Percentiles rank a stretch among this genome's conserved stretches.
Evolutionary conservation across 805 yeast genomes (phyloP).

Genomic region (Metschnikowia colocasiae): DNA sequence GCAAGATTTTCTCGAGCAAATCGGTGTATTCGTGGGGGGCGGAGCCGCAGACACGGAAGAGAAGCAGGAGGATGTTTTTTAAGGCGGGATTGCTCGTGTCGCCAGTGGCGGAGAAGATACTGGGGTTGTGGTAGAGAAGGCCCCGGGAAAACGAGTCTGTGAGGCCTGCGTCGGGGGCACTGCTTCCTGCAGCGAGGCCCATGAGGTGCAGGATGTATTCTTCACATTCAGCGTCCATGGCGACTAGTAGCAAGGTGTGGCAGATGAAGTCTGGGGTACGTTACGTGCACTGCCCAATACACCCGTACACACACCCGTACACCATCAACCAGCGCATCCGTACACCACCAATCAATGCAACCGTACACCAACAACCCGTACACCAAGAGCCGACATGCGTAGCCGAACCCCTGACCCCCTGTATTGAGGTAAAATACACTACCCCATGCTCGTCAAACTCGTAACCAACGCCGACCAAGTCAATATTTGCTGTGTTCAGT

Average conservation of each 20-base stretch:
- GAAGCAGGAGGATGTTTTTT: conserved; percentile 10
- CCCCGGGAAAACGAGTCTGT: conserved; percentile 7
- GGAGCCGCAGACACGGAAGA: conserved; percentile 4
- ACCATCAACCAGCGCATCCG: not conserved
- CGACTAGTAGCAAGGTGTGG: not conserved
- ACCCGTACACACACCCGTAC: conserved; percentile 2
- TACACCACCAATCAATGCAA: not conserved
- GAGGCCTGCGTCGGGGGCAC: conserved; percentile 2
- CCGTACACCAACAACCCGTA: not conserved
- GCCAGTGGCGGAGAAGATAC: conserved; percentile 3
- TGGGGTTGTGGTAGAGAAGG: conserved; percentile 7
- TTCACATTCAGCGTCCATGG: conserved; percentile 7
- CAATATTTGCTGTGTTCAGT: too few species aligned
- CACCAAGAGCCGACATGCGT: too few species aligned
- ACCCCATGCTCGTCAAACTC: too few species aligned
- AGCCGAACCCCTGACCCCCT: too few species aligned
- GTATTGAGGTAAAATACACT: too few species aligned
- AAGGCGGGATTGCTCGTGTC: conserved; percentile 11
- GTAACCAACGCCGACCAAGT: too few species aligned
- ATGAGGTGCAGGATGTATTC: conserved; percentile 7
- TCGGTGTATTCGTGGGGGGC: conserved; percentile 5
- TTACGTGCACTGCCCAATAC: too few species aligned
- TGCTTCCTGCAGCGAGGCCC: conserved; percentile 5
- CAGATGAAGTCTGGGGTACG: too few species aligned
- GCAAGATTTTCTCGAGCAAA: conserved; percentile 7